Conservation (phyloP, 2,329 filamentous ascomycete species). For the Hysterium pulicare region DNA sequence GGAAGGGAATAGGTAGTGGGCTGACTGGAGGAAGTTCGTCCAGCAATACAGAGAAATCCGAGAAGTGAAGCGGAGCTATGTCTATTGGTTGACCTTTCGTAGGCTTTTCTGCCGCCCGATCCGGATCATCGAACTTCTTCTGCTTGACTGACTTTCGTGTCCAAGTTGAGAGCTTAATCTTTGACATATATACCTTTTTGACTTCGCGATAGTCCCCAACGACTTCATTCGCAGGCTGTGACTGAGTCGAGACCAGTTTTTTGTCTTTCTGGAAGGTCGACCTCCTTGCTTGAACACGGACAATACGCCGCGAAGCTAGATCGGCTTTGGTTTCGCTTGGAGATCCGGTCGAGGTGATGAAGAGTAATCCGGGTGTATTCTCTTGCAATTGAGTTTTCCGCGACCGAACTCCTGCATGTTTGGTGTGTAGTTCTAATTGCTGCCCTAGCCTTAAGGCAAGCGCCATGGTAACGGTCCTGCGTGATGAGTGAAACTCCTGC, state of each 20-base stretch:
- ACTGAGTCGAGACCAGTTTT: background rate
- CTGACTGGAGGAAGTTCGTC: too few relatives aligned
- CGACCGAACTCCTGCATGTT: too few relatives aligned
- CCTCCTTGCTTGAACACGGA: conserved; percentile 2
- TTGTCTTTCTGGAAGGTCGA: background rate
- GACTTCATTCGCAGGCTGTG: background rate
- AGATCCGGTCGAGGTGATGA: background rate
- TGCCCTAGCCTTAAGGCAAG: too few relatives aligned
- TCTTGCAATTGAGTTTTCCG: too few relatives aligned
- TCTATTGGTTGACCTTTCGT: background rate
- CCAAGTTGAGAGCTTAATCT: conserved; percentile 1
- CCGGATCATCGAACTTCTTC: background rate
- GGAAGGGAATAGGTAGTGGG: background rate
- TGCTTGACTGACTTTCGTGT: background rate
- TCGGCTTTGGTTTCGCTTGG: background rate
- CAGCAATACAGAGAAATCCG: background rate
- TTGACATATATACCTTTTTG: background rate
- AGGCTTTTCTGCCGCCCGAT: background rate
- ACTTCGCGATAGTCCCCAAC: background rate
- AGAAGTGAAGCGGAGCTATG: background rate
- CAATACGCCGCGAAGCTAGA: background rate
- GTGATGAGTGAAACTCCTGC: too few relatives aligned
- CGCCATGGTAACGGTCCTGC: too few relatives aligned
- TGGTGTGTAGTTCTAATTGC: too few relatives aligned
- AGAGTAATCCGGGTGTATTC: too few relatives aligned